A percentile compares a stretch with the other conserved stretches of the same genome.
Evolutionary conservation across 2,329 filamentous ascomycete genomes (phyloP).

Genomic region (Aspergillus brunneoviolaceus): DNA sequence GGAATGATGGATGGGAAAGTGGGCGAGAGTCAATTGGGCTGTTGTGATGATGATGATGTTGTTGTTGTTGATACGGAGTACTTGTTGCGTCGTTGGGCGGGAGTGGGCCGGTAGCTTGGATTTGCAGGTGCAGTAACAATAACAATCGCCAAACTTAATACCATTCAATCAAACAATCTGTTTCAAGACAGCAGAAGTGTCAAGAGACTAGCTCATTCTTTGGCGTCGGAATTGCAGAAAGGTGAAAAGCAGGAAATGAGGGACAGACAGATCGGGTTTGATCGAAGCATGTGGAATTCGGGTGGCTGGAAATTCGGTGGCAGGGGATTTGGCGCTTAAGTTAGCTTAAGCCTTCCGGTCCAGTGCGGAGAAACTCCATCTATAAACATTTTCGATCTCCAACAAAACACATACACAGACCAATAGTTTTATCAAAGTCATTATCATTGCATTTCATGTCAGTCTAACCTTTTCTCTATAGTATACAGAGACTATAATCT

Average conservation of each 20-base stretch:
- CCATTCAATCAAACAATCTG: neutral
- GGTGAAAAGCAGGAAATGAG: neutral
- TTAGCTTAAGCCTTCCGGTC: no score
- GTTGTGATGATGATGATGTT: neutral
- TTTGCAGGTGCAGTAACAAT: neutral
- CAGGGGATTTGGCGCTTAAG: neutral
- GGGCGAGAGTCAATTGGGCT: neutral
- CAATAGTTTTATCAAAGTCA: neutral
- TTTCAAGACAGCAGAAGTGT: neutral
- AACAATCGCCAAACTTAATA: neutral
- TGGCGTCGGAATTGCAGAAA: neutral
- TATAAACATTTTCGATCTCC: neutral
- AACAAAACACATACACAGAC: no score
- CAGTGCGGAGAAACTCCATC: neutral
- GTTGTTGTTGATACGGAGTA: neutral
- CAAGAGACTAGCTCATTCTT: neutral
- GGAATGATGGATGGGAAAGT: neutral
- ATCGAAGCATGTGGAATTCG: neutral
- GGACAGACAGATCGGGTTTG: neutral
- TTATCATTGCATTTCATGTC: slow-evolving; percentile 9
- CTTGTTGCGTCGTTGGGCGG: neutral
- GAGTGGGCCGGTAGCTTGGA: neutral
- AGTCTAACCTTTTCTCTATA: neutral
- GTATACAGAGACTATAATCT: slow-evolving; percentile 1
- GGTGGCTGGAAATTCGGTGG: neutral